These are phyloP conservation scores for Oenanthe sinensis DNA, from an alignment of 129 eudicot genomes.

Conservation along the genomic window DNA sequence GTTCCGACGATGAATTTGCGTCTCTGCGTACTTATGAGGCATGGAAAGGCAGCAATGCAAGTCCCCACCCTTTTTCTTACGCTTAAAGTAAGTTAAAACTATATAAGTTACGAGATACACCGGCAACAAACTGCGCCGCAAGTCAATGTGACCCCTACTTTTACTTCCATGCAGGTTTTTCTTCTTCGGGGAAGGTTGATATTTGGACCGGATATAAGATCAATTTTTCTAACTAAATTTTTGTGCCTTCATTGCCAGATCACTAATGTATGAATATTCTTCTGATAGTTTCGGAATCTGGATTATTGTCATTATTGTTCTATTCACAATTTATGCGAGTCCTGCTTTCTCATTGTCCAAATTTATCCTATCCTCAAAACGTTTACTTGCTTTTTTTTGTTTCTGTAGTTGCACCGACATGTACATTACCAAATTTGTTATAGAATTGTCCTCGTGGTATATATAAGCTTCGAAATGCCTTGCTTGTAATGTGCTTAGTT, in stretches of 20 bases:
- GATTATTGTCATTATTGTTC: slow-evolving; percentile 38
- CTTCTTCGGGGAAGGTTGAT: slow-evolving; percentile 61
- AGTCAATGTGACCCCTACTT: too few species aligned
- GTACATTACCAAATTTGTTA: background rate
- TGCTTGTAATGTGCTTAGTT: background rate
- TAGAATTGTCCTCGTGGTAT: background rate
- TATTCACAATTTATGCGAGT: slow-evolving; percentile 61
- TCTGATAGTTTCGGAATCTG: slow-evolving; percentile 49
- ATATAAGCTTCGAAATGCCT: background rate
- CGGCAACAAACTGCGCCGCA: too few species aligned
- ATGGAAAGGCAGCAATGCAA: slow-evolving; percentile 66
- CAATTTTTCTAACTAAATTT: slow-evolving; percentile 61
- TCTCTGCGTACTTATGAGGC: slow-evolving; percentile 39
- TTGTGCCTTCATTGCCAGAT: slow-evolving; percentile 56
- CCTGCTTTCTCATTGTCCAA: background rate
- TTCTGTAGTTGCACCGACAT: background rate
- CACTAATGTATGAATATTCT: slow-evolving; percentile 51
- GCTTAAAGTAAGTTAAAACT: too few species aligned
- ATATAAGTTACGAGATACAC: too few species aligned
- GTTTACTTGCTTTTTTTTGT: background rate
- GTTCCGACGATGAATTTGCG: slow-evolving; percentile 21
- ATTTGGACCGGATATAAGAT: slow-evolving; percentile 78
- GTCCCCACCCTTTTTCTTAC: background rate
- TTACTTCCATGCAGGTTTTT: slow-evolving; percentile 50
- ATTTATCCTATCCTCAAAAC: background rate